Conservation (phyloP, 805 yeast genomes). For the Monosporozyma solicola region DNA sequence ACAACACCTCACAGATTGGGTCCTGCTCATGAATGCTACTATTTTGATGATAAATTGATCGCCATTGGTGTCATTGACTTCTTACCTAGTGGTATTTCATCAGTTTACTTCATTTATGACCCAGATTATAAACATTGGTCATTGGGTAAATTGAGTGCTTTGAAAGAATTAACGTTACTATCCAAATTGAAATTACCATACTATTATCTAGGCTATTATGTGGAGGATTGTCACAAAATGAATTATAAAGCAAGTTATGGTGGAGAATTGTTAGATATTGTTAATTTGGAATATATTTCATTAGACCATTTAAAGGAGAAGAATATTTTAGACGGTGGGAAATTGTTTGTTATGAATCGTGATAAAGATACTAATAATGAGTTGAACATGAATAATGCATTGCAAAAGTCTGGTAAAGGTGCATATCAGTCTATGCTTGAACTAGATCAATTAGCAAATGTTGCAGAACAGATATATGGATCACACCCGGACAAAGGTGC, state of each 20-base stretch:
- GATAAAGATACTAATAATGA: background rate
- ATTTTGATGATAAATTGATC: conserved; percentile 48
- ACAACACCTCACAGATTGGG: conserved; percentile 32
- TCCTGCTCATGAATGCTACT: conserved; percentile 74
- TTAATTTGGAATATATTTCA: conserved; percentile 36
- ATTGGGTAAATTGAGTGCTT: conserved; percentile 68
- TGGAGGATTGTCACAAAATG: conserved; percentile 77
- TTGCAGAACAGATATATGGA: conserved; percentile 37
- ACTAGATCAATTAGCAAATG: conserved; percentile 5
- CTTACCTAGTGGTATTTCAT: conserved; percentile 65
- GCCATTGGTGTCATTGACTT: conserved; percentile 75
- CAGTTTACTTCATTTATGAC: conserved; percentile 85
- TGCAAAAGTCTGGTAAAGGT: background rate
- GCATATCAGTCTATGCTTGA: background rate
- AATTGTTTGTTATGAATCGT: conserved; percentile 16
- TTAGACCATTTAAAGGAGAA: conserved; percentile 10
- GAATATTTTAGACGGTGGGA: conserved; percentile 18
- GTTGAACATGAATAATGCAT: conserved; percentile 5
- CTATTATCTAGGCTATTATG: conserved; percentile 75
- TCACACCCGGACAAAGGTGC: conserved; percentile 22
- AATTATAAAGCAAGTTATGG: conserved; percentile 70
- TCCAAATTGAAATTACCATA: conserved; percentile 37
- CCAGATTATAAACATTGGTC: conserved; percentile 64
- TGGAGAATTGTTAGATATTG: conserved; percentile 57
- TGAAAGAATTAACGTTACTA: conserved; percentile 55